These are phyloP conservation scores for Phalaenopsis equestris DNA, from an alignment of 106 monocot species.

Conservation along the genomic window DNA sequence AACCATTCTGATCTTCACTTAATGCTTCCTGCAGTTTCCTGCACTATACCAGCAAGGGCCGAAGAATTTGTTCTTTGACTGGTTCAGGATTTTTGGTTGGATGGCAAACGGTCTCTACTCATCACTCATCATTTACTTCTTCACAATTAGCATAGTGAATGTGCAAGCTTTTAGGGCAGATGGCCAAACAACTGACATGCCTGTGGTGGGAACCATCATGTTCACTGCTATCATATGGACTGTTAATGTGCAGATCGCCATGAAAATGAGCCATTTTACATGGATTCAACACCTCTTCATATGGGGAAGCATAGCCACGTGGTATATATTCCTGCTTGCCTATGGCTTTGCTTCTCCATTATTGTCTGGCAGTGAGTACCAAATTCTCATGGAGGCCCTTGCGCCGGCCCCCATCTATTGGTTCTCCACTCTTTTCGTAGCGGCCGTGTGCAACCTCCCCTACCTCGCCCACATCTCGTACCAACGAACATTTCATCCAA, in stretches of 20 bases:
- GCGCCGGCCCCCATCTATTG: slow-evolving; percentile 51
- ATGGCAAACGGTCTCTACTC: slow-evolving; percentile 56
- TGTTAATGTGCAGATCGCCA: slow-evolving; percentile 60
- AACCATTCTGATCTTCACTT: neutral
- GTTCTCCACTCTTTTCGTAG: slow-evolving; percentile 30
- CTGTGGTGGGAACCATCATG: slow-evolving; percentile 52
- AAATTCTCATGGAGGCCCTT: slow-evolving; percentile 38
- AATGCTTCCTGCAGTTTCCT: slow-evolving; percentile 47
- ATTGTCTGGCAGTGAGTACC: slow-evolving; percentile 30
- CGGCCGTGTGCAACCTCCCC: slow-evolving; percentile 43
- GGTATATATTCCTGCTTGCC: slow-evolving; percentile 53
- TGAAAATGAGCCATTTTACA: slow-evolving; percentile 71
- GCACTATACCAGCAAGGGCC: slow-evolving; percentile 73
- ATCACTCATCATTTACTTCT: slow-evolving; percentile 50
- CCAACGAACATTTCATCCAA: slow-evolving; percentile 45
- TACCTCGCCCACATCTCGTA: slow-evolving; percentile 52
- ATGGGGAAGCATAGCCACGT: slow-evolving; percentile 57
- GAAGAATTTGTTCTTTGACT: slow-evolving; percentile 71
- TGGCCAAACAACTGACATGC: slow-evolving; percentile 57
- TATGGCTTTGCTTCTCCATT: slow-evolving; percentile 36
- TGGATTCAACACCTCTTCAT: slow-evolving; percentile 72
- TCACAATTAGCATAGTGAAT: slow-evolving; percentile 41
- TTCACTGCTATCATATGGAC: slow-evolving; percentile 76
- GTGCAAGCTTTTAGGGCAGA: slow-evolving; percentile 35
- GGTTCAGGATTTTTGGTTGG: slow-evolving; percentile 68